Evolutionary conservation across 768 basidiomycete genomes (phyloP).

Genomic region (Rossbeevera mucosa): DNA sequence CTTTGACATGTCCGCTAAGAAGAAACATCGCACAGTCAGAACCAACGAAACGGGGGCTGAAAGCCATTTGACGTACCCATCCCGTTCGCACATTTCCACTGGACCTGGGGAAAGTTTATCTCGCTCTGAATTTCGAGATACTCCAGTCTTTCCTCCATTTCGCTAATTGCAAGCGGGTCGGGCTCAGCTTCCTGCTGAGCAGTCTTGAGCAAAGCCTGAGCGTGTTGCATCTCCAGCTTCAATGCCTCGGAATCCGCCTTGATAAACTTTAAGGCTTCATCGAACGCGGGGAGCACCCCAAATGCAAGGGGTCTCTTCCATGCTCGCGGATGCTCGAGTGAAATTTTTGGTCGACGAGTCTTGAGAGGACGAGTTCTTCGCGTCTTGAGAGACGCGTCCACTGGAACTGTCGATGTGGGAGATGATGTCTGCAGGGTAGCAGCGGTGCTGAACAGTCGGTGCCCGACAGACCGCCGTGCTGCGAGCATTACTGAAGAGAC

Average conservation of each 20-base stretch:
- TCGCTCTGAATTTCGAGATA: slow-evolving; percentile 76
- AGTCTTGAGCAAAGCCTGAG: slow-evolving; percentile 16
- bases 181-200: slow-evolving; percentile 23
- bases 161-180: slow-evolving; percentile 38
- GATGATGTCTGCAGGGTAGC: slow-evolving; percentile 11
- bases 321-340: slow-evolving; percentile 46
- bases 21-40: not conserved
- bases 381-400: slow-evolving; percentile 1
- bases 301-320: slow-evolving; percentile 61
- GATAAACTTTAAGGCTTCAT: slow-evolving; percentile 75
- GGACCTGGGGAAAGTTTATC: slow-evolving; percentile 76
- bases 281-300: slow-evolving; percentile 74
- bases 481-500: slow-evolving; percentile 13
- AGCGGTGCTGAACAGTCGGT: slow-evolving; percentile 7
- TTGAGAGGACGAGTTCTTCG: slow-evolving; percentile 17
- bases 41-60: not conserved
- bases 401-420: not conserved
- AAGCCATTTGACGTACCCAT: slow-evolving; percentile 51
- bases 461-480: slow-evolving; percentile 6
- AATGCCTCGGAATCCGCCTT: slow-evolving; percentile 53
- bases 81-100: slow-evolving; percentile 78
- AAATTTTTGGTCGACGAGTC: slow-evolving; percentile 48
- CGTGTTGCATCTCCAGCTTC: slow-evolving; percentile 28
- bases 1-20: slow-evolving; percentile 60
- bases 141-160: slow-evolving; percentile 44